A percentile compares a stretch with the other conserved stretches of the same genome.
phyloP scores from a whole-genome alignment of 495 filamentous ascomycete genomes.

The Talaromyces thailandensis region DNA sequence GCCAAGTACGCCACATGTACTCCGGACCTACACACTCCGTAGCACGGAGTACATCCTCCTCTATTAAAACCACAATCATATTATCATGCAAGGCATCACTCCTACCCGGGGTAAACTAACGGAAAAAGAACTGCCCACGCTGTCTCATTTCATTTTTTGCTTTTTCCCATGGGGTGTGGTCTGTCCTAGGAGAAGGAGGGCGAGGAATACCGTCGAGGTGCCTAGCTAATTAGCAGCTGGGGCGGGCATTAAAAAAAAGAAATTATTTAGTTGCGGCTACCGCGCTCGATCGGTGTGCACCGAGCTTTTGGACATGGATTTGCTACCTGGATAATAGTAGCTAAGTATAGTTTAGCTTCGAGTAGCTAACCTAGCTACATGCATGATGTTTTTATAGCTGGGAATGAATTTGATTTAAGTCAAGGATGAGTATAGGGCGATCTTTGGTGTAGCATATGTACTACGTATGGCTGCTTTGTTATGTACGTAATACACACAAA shows the following conservation, averaged over 20 bases:
- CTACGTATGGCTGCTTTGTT: background rate
- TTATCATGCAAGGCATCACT: background rate
- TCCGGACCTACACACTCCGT: background rate
- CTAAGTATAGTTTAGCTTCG: background rate
- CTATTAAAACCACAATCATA: background rate
- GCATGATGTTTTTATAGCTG: background rate
- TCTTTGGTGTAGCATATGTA: background rate
- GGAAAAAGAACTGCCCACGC: background rate
- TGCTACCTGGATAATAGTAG: background rate
- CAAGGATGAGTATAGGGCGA: background rate
- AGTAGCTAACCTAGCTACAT: background rate
- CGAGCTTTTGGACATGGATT: background rate
- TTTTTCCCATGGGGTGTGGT: background rate
- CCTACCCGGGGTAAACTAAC: background rate
- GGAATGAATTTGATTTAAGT: background rate
- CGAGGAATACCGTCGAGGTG: background rate
- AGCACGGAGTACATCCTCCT: background rate
- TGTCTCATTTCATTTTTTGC: background rate
- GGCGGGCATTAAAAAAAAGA: background rate
- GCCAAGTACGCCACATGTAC: background rate
- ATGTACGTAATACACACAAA: background rate
- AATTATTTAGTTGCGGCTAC: slow-evolving; percentile 2
- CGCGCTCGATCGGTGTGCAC: background rate
- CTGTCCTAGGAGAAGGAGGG: background rate
- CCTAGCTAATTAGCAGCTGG: background rate